These are phyloP conservation scores for Fraxinus ornus DNA, from an alignment of 305 asterid species.

Conservation along the genomic window DNA sequence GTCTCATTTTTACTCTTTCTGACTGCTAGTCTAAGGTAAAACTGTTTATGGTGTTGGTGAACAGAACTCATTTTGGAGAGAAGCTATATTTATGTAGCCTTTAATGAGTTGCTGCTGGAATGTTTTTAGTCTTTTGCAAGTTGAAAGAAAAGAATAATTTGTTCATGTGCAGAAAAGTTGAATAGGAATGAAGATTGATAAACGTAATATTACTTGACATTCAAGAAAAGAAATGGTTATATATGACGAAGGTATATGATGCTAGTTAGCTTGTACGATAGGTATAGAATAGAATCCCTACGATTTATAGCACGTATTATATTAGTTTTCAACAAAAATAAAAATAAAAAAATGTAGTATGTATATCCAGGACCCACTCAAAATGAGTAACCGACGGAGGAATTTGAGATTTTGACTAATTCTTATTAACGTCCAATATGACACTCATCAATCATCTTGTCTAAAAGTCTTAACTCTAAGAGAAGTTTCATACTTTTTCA, in stretches of 20 bases:
- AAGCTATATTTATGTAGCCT: background rate
- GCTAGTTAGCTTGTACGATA: conserved; percentile 27
- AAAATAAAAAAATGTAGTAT: background rate
- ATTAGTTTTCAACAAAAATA: background rate
- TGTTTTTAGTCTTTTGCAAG: conserved; percentile 16
- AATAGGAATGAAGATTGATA: conserved; percentile 17
- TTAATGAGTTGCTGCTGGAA: background rate
- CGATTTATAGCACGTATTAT: background rate
- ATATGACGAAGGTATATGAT: conserved; percentile 33
- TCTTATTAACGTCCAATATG: too few species aligned
- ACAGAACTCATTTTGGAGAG: background rate
- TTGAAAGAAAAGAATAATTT: conserved; percentile 44
- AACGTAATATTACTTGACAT: background rate
- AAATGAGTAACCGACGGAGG: too few species aligned
- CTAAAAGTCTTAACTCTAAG: too few species aligned
- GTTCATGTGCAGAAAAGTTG: conserved; percentile 17
- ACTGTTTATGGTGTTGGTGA: conserved; percentile 10
- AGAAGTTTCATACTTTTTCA: too few species aligned
- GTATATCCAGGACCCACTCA: background rate
- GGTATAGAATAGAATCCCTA: conserved; percentile 3
- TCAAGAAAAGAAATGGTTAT: background rate
- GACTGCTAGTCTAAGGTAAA: background rate
- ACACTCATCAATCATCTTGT: too few species aligned
- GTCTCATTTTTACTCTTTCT: conserved; percentile 33
- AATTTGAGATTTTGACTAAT: too few species aligned